These are phyloP conservation scores for Kodamaea derodonti DNA, from an alignment of 1,139 yeast genomes.

Conservation along the genomic window DNA sequence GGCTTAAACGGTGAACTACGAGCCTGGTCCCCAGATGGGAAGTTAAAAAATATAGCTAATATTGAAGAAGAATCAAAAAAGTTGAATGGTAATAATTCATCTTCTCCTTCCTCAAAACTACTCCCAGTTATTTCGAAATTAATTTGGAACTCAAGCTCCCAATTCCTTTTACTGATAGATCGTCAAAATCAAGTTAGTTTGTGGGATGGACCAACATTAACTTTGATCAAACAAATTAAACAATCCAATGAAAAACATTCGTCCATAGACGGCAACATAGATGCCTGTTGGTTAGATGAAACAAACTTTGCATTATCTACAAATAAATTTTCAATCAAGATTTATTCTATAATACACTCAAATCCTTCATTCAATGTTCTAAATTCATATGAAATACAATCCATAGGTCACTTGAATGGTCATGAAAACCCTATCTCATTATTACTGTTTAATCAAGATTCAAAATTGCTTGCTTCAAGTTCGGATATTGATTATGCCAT, in stretches of 20 bases:
- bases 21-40: conserved; percentile 67
- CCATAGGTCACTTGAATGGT: conserved; percentile 64
- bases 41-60: conserved; percentile 51
- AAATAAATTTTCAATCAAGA: conserved; percentile 47
- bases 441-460: conserved; percentile 47
- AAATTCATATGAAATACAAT: conserved; percentile 23
- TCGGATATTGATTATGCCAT: conserved; percentile 68
- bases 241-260: conserved; percentile 9
- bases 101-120: neutral
- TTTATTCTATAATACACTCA: conserved; percentile 44
- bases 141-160: conserved; percentile 37
- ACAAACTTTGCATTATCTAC: conserved; percentile 71
- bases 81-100: neutral
- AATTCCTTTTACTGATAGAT: conserved; percentile 32
- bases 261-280: conserved; percentile 8
- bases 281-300: conserved; percentile 68
- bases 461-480: conserved; percentile 62
- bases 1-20: conserved; percentile 62
- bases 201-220: conserved; percentile 38
- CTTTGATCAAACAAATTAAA: conserved; percentile 27
- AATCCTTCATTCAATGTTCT: conserved; percentile 8
- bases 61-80: conserved; percentile 9
- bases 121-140: conserved; percentile 16
- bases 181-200: conserved; percentile 28
- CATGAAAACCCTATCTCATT: conserved; percentile 62